These are phyloP conservation scores for Quercus robur DNA, from an alignment of 306 rosid genomes.

Conservation along the genomic window DNA sequence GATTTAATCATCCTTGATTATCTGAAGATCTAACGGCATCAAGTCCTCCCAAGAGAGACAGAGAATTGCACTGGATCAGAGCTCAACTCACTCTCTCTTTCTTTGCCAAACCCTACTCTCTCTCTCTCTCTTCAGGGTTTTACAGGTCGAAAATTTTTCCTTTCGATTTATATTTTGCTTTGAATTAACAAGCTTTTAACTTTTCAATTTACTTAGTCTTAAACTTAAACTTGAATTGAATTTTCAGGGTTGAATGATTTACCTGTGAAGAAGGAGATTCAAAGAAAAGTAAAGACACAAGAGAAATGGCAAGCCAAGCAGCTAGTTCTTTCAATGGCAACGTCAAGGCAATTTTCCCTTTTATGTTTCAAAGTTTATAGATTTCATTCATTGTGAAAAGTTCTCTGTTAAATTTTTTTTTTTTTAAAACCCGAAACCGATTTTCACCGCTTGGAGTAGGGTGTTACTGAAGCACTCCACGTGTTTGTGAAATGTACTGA, in stretches of 20 bases:
- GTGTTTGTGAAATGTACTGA: constrained; percentile 19
- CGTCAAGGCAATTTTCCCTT: constrained; percentile 31
- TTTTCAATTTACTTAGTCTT: background rate
- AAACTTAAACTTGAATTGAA: background rate
- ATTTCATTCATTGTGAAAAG: background rate
- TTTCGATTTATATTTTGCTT: background rate
- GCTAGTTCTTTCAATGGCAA: constrained; percentile 43
- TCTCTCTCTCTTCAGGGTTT: constrained; percentile 4
- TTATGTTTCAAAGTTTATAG: background rate
- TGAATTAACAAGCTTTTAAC: background rate
- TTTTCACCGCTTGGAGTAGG: background rate
- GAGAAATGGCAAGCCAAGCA: constrained; percentile 45
- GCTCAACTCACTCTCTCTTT: background rate
- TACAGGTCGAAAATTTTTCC: background rate
- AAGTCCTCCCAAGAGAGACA: background rate
- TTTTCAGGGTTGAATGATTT: constrained; percentile 6
- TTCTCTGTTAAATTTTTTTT: background rate
- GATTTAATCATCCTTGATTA: background rate
- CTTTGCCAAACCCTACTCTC: background rate
- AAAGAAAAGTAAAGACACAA: background rate
- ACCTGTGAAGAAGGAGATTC: background rate
- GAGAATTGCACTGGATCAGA: background rate
- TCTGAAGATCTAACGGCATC: background rate
- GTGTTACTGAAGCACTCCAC: background rate
- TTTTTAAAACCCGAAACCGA: background rate